These are phyloP conservation scores for Pascua guehoae DNA, from an alignment of 1,284 basidiomycete genomes.

Conservation along the genomic window DNA sequence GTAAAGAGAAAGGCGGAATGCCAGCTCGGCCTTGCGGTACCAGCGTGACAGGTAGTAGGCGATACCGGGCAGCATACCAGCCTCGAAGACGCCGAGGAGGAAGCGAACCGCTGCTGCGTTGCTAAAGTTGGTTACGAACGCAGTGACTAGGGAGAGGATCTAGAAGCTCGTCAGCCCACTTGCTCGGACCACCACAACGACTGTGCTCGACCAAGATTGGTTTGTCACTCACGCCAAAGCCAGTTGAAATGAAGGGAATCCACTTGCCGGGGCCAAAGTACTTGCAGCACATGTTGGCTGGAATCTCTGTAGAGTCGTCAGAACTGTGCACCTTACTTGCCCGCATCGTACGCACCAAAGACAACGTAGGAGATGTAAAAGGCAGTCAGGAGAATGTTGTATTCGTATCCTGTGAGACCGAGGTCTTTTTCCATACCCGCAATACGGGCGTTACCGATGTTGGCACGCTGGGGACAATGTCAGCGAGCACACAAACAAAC, in stretches of 20 bases:
- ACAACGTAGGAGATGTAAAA: conserved; percentile 27
- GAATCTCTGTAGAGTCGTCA: conserved; percentile 5
- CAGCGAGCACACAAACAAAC: not conserved
- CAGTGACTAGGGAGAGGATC: conserved; percentile 18
- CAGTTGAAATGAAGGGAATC: conserved; percentile 17
- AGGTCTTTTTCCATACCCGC: conserved; percentile 22
- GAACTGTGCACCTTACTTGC: conserved; percentile 10
- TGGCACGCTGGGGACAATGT: conserved; percentile 6
- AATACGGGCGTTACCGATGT: conserved; percentile 24
- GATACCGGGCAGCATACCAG: conserved; percentile 24
- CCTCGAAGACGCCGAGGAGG: conserved; percentile 27
- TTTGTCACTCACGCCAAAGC: conserved; percentile 11
- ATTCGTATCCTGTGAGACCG: conserved; percentile 18
- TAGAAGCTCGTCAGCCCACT: not conserved
- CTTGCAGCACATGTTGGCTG: conserved; percentile 19
- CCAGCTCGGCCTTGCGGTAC: conserved; percentile 21
- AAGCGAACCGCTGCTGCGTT: conserved; percentile 31
- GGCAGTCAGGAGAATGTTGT: conserved; percentile 21
- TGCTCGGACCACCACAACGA: no score
- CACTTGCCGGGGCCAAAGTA: conserved; percentile 14
- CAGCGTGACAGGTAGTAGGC: conserved; percentile 22
- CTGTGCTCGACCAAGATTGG: no score
- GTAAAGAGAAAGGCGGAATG: conserved; percentile 20
- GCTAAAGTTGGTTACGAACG: conserved; percentile 26
- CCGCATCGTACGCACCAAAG: conserved; percentile 18